A percentile compares a stretch with the other conserved stretches of the same genome.
Conservation (phyloP, 2,329 filamentous ascomycete genomes). For the Dactylellina sp. region DNA sequence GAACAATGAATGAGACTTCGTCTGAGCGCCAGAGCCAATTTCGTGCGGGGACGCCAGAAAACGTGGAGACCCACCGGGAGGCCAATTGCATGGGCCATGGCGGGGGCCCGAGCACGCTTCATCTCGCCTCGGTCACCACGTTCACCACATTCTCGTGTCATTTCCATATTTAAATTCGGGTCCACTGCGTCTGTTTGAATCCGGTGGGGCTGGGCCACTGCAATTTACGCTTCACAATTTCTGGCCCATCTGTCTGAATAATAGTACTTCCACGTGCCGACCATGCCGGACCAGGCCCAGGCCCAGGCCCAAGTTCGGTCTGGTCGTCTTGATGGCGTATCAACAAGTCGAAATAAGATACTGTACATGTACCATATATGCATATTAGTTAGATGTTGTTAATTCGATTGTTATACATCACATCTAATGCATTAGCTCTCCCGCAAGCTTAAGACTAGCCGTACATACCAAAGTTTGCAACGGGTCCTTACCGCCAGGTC, state of each 20-base stretch:
- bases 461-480: no score
- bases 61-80: slow-evolving; percentile 30
- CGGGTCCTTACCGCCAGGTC: no score
- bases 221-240: slow-evolving; percentile 35
- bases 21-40: slow-evolving; percentile 7
- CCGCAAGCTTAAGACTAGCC: no score
- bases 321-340: no score
- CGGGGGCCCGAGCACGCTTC: slow-evolving; percentile 38
- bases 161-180: slow-evolving; percentile 7
- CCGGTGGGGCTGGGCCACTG: slow-evolving; percentile 39
- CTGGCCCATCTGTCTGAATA: slow-evolving; percentile 20
- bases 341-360: no score
- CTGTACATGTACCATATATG: no score
- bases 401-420: no score
- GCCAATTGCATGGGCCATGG: background rate
- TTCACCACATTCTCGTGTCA: no score
- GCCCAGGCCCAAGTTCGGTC: no score
- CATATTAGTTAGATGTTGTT: no score
- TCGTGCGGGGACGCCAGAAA: slow-evolving; percentile 25
- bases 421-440: no score
- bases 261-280: slow-evolving; percentile 25
- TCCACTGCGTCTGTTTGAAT: slow-evolving; percentile 9
- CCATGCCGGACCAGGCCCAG: background rate
- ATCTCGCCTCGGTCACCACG: slow-evolving; percentile 23
- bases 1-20: background rate